Evolutionary conservation across 139 green algal species (phyloP), one percentile per base, ranked within the genome.

Genomic region (Chlorella sp.): DNA sequence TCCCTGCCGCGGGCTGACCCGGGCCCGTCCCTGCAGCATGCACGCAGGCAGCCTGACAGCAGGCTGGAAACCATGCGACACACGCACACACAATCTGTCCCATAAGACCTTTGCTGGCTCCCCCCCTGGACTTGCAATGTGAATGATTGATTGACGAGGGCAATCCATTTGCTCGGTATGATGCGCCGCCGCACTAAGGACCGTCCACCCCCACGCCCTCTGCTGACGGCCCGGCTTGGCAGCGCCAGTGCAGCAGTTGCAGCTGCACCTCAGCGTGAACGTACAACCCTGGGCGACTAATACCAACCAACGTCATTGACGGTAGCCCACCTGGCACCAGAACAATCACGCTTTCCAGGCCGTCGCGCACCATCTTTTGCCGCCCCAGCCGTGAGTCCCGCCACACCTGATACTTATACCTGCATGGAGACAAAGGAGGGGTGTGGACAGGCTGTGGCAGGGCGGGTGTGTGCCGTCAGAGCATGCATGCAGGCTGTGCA

Each of bases 281-380:
- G 60, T 60, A 53, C 32, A 39, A 36, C n/a, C 30, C 36, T 22
- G 26, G 2, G 68, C 15, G 12, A 78, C 71, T 15, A 37, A 2
- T 36, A n/a, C 15, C 36, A n/a, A 37, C 36, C 76, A 15, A 24
- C 30, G 0, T 19, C 76, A 24, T 32, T 18, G 81, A 2, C 53
- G 15, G 37, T 86, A 57, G 48, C 48, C 48, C 61, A 75, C 57
- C 86, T 0, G 48, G 42, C 53, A 83, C 87, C 61, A 89, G 75
- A 4, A 71, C 83, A 3, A 95, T 77, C 11, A 79, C 84, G 0
- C 91, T 94, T 81, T 95, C 93, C 60, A 95, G 83, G 30, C 89
- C 91, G 39, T 95, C 85, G 28, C 89, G 82, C 18, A 91, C 82
- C 61, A 95, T 61, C 28, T 89, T 90, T 75, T 95, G 93, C 1